These are phyloP conservation scores for Simmondsia chinensis DNA, from an alignment of 148 eudicot species.

Conservation along the genomic window DNA sequence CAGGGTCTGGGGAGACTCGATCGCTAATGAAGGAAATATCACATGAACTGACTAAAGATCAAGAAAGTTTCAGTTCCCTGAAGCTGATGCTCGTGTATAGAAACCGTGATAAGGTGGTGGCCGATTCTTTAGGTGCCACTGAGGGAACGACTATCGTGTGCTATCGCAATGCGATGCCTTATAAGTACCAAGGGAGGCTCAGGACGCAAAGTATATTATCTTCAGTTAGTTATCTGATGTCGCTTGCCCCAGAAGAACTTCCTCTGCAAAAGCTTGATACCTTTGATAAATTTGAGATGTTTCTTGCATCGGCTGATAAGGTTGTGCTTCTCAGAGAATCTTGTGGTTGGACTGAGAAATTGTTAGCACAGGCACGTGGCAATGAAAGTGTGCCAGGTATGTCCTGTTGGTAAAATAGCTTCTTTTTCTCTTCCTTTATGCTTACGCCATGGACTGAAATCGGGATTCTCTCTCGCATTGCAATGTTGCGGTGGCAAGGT, in stretches of 20 bases:
- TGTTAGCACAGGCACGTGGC: slow-evolving; percentile 34
- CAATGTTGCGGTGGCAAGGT: too few relatives aligned
- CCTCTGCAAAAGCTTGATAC: slow-evolving; percentile 52
- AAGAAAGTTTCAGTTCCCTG: slow-evolving; percentile 33
- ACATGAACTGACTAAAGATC: slow-evolving; percentile 25
- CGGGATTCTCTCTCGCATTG: too few relatives aligned
- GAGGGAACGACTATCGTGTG: slow-evolving; percentile 46
- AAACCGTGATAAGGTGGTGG: slow-evolving; percentile 46
- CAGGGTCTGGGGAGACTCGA: slow-evolving; percentile 94
- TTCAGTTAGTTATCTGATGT: slow-evolving; percentile 46
- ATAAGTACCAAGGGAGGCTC: slow-evolving; percentile 63
- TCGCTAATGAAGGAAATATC: slow-evolving; percentile 66
- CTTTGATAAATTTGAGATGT: slow-evolving; percentile 42
- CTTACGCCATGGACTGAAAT: too few relatives aligned
- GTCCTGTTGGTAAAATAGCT: too few relatives aligned
- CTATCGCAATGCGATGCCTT: slow-evolving; percentile 42
- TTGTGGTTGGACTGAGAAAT: slow-evolving; percentile 75
- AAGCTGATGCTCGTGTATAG: slow-evolving; percentile 55
- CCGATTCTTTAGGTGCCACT: slow-evolving; percentile 60
- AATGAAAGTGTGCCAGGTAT: slow-evolving; percentile 23
- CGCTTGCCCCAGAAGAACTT: slow-evolving; percentile 34
- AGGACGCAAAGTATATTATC: slow-evolving; percentile 52
- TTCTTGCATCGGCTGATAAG: slow-evolving; percentile 78
- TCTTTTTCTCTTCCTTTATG: too few relatives aligned
- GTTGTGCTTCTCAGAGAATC: slow-evolving; percentile 63